Base-by-base conservation (phyloP, 257 asterid species). In the Apocynum venetum region DNA sequence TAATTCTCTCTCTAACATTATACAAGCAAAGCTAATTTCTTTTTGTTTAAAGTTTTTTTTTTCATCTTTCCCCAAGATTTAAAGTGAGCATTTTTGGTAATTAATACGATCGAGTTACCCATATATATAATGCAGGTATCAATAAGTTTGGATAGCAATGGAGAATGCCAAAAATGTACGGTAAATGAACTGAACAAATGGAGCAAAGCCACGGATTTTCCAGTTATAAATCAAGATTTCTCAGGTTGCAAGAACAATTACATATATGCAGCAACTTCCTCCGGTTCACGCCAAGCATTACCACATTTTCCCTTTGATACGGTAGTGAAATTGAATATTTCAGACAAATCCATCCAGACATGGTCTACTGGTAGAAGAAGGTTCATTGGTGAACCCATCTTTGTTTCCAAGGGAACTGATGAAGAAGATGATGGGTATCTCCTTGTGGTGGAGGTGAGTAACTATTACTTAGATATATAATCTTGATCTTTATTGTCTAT, bases 261-360 rank as follows among this genome's bases (percentile, higher is more conserved):
- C 74, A 73, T 90, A 20, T 96, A 96, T 53, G 96, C 99, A 38
- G 96, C 98, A 8, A 89, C 97, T 52, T 87, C 96, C 49, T 89
- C 97, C 38, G 99, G 99, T 25, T 86, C 89, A 2, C 97, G 99
- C 57, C 89, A 74, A 70, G 92, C 97, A 1, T 41, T 96, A 67
- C 98, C 97, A 20, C 92, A 91, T 80, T 96, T 96, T 56, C 99
- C 99, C 4, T 96, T 96, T 53, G 99, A 96, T n/a, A 90, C 97
- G 0, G 91, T 96, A 41, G 92, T 89, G 6, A 96, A 96, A 84
- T 73, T 93, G 31, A 86, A 91, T 83, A 81, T 87, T 25, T 55
- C 48, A 44, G 86, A 88, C 67, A 85, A 85, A 65, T 80, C 93
- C 69, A 66, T 84, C 1, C 81, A 61, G 6, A 90, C 89, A 36